A percentile compares a stretch with the other conserved stretches of the same genome.
These are phyloP conservation scores for Termitomyces sp. DNA, from an alignment of 768 basidiomycete species.

Conservation along the genomic window DNA sequence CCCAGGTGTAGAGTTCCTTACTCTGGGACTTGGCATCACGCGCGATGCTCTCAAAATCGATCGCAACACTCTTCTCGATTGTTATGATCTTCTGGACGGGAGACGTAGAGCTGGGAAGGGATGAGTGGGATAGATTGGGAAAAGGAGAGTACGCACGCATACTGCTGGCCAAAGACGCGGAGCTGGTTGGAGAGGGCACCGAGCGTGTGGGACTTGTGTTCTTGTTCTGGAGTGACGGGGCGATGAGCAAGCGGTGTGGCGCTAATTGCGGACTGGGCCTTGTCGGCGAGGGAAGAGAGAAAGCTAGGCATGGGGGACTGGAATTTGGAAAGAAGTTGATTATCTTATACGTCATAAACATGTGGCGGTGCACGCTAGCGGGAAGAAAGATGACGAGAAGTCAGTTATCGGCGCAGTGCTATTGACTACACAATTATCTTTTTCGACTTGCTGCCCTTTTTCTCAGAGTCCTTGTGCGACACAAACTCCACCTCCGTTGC, in stretches of 20 bases:
- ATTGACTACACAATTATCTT: slow-evolving; percentile 60
- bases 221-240: slow-evolving; percentile 29
- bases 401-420: slow-evolving; percentile 5
- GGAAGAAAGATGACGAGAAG: too few relatives aligned
- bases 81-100: slow-evolving; percentile 81
- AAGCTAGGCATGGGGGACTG: slow-evolving; percentile 46
- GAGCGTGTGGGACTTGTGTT: slow-evolving; percentile 50
- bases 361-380: too few relatives aligned
- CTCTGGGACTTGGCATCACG: slow-evolving; percentile 68
- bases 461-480: slow-evolving; percentile 93
- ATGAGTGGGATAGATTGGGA: slow-evolving; percentile 6
- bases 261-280: slow-evolving; percentile 68
- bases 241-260: slow-evolving; percentile 54
- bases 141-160: slow-evolving; percentile 40
- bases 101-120: slow-evolving; percentile 41
- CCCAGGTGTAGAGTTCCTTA: slow-evolving; percentile 86
- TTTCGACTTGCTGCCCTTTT: slow-evolving; percentile 81
- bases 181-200: slow-evolving; percentile 69
- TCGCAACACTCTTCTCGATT: slow-evolving; percentile 67
- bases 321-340: neutral
- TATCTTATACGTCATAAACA: too few relatives aligned
- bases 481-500: slow-evolving; percentile 94
- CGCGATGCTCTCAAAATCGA: slow-evolving; percentile 65
- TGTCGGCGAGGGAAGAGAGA: slow-evolving; percentile 65
- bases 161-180: slow-evolving; percentile 69